Conservation (phyloP, 1,284 basidiomycete genomes). For the Irpex sp. region DNA sequence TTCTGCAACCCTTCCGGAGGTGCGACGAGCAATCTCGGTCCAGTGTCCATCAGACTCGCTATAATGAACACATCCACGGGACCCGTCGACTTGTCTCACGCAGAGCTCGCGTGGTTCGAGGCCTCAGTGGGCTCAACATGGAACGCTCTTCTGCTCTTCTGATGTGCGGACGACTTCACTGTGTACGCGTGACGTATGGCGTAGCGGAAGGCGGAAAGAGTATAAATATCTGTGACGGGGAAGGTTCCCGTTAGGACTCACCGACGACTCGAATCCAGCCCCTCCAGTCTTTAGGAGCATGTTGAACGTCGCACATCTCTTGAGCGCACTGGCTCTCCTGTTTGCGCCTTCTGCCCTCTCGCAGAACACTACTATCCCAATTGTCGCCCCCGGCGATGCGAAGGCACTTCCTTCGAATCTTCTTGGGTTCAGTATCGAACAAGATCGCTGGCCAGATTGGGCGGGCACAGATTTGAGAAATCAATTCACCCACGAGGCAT, state of each 20-base stretch:
- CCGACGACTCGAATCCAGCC: not conserved
- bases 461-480: constrained; percentile 46
- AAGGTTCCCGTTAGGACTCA: not conserved
- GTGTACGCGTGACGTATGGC: not conserved
- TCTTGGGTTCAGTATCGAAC: constrained; percentile 65
- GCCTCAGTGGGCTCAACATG: not conserved
- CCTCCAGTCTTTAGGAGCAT: not conserved
- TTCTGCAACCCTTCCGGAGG: not conserved
- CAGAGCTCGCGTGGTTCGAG: not conserved
- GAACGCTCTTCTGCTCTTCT: not conserved
- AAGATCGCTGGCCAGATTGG: constrained; percentile 68
- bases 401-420: constrained; percentile 31
- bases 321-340: not conserved
- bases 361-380: constrained; percentile 22
- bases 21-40: not conserved
- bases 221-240: not conserved
- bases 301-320: not conserved
- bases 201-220: not conserved
- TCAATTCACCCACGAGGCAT: constrained; percentile 52
- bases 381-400: constrained; percentile 18
- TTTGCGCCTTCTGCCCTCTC: not conserved
- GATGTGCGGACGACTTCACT: not conserved
- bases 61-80: not conserved
- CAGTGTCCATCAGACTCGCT: not conserved
- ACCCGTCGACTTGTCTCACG: not conserved